A percentile compares a stretch with the other conserved stretches of the same genome.
These are phyloP conservation scores for Penicillium digitatum DNA, from an alignment of 2,329 filamentous ascomycete genomes.

Conservation along the genomic window DNA sequence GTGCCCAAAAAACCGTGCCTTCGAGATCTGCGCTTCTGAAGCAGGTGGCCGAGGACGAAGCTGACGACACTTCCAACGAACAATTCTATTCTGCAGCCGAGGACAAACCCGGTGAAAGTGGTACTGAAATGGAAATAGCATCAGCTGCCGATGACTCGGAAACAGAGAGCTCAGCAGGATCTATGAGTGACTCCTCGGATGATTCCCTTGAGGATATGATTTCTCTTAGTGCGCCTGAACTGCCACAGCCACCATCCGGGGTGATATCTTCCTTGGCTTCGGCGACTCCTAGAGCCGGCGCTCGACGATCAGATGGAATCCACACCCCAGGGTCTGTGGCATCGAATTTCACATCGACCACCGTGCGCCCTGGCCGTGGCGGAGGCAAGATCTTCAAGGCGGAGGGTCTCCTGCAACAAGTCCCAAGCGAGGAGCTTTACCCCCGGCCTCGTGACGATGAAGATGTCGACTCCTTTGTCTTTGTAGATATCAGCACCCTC, in stretches of 20 bases:
- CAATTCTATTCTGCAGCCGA: slow-evolving; percentile 91
- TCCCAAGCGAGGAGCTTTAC: slow-evolving; percentile 75
- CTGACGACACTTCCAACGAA: slow-evolving; percentile 82
- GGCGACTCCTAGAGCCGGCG: slow-evolving; percentile 73
- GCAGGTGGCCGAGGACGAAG: slow-evolving; percentile 56
- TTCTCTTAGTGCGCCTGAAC: slow-evolving; percentile 72
- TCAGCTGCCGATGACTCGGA: slow-evolving; percentile 60
- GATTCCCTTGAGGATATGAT: slow-evolving; percentile 94
- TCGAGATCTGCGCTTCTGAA: slow-evolving; percentile 54
- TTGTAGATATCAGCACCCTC: slow-evolving; percentile 80
- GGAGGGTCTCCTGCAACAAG: slow-evolving; percentile 66
- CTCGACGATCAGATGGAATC: slow-evolving; percentile 67
- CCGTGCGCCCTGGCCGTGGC: slow-evolving; percentile 67
- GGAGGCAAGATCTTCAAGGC: slow-evolving; percentile 79
- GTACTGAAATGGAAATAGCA: slow-evolving; percentile 51
- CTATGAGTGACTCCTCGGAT: slow-evolving; percentile 76
- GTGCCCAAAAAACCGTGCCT: slow-evolving; percentile 43
- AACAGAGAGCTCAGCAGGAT: slow-evolving; percentile 47
- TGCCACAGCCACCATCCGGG: slow-evolving; percentile 74
- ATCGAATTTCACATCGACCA: slow-evolving; percentile 81
- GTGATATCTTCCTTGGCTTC: slow-evolving; percentile 74
- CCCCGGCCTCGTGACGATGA: slow-evolving; percentile 81
- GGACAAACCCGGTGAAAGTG: slow-evolving; percentile 54
- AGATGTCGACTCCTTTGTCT: slow-evolving; percentile 79
- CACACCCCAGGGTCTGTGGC: slow-evolving; percentile 84